A percentile compares a stretch with the other conserved stretches of the same genome.
Conservation (phyloP, 1,284 basidiomycete species). For the Albatrellus sp. region DNA sequence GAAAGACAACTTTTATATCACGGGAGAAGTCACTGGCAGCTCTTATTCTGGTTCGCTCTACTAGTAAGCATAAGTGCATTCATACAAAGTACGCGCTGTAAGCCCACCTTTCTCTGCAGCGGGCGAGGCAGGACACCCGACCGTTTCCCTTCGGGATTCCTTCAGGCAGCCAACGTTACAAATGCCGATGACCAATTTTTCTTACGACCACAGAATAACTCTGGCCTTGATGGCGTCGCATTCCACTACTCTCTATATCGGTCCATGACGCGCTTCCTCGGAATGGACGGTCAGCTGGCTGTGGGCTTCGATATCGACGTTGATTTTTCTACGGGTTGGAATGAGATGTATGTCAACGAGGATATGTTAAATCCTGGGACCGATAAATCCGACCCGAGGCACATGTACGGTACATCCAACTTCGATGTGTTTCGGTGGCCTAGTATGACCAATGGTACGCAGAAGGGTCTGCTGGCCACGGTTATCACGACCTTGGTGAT, state of each 20-base stretch:
- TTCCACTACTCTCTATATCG: constrained; percentile 93
- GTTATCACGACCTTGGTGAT: constrained; percentile 74
- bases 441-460: constrained; percentile 70
- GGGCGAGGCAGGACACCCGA: constrained; percentile 77
- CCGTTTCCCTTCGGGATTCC: constrained; percentile 50
- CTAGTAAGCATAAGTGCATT: constrained; percentile 34
- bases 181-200: constrained; percentile 59
- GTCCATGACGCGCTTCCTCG: constrained; percentile 69
- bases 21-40: constrained; percentile 90
- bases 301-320: constrained; percentile 73
- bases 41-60: constrained; percentile 82
- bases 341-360: constrained; percentile 77
- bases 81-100: background rate
- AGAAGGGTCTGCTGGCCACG: constrained; percentile 59
- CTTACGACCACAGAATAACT: constrained; percentile 50
- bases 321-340: constrained; percentile 82
- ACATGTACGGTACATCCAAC: constrained; percentile 84
- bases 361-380: constrained; percentile 71
- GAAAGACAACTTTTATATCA: constrained; percentile 81
- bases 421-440: constrained; percentile 93
- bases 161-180: constrained; percentile 54
- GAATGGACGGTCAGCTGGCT: constrained; percentile 86
- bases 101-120: constrained; percentile 21
- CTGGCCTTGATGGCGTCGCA: constrained; percentile 65
- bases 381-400: constrained; percentile 63